Evolutionary conservation across 2,329 filamentous ascomycete species (phyloP).

Genomic region (Coniosporium tulheliwenetii): DNA sequence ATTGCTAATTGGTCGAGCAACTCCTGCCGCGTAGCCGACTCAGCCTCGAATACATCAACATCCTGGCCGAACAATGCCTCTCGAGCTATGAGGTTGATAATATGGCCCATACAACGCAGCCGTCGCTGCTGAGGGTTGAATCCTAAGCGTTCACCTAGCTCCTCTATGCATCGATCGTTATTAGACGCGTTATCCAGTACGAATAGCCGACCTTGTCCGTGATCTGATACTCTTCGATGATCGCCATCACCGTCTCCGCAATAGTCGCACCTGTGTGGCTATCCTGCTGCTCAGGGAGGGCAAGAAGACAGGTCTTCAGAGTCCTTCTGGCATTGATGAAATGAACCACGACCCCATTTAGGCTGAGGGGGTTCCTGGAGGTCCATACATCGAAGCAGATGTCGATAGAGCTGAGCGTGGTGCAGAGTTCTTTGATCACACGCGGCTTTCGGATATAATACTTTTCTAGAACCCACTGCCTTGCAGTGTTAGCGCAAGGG

Average conservation of each 20-base stretch:
- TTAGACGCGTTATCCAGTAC: slow-evolving; percentile 7
- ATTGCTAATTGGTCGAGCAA: slow-evolving; percentile 2
- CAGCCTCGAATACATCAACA: slow-evolving; percentile 3
- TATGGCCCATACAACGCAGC: slow-evolving; percentile 4
- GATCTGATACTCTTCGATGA: slow-evolving; percentile 4
- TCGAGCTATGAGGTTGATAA: slow-evolving; percentile 7
- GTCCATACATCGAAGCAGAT: slow-evolving; percentile 9
- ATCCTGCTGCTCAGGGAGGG: slow-evolving; percentile 4
- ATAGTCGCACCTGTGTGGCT: slow-evolving; percentile 2
- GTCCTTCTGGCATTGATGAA: slow-evolving; percentile 4
- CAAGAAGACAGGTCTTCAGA: slow-evolving; percentile 3
- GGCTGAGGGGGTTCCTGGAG: slow-evolving; percentile 5
- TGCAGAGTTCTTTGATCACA: neutral
- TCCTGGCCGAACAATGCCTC: slow-evolving; percentile 4
- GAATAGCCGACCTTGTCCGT: slow-evolving; percentile 4
- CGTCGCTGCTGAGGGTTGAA: slow-evolving; percentile 1
- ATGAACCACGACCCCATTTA: slow-evolving; percentile 5
- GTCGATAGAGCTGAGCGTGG: neutral
- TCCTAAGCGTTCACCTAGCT: slow-evolving; percentile 3
- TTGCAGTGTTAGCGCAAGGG: neutral
- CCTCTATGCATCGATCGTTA: slow-evolving; percentile 3
- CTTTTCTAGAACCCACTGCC: neutral
- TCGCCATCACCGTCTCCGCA: slow-evolving; percentile 1
- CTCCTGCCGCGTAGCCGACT: slow-evolving; percentile 2
- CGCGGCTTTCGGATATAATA: neutral